Conservation (phyloP, 768 basidiomycete genomes). For the Tephrocybe sp. region DNA sequence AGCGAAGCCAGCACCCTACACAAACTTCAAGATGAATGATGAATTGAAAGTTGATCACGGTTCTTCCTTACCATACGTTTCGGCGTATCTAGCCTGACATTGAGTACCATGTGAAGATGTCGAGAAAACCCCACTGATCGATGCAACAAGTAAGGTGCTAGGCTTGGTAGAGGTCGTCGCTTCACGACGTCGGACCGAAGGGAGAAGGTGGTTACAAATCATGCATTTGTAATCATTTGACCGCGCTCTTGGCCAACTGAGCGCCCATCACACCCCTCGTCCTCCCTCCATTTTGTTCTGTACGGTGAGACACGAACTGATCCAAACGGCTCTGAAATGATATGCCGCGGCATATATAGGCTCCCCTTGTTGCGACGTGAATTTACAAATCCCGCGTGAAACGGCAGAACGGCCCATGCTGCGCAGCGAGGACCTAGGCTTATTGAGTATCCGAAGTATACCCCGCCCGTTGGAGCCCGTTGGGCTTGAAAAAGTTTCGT, state of each 20-base stretch:
- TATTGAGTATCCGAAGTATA: neutral
- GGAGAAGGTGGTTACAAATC: neutral
- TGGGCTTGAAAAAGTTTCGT: neutral
- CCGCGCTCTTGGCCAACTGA: too few relatives aligned
- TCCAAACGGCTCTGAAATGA: neutral
- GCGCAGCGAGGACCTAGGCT: neutral
- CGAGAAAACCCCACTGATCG: neutral
- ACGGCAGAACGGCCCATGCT: neutral
- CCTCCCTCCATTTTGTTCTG: too few relatives aligned
- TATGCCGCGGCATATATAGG: neutral
- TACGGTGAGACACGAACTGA: too few relatives aligned
- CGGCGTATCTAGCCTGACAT: slow-evolving; percentile 20
- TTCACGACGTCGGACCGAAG: neutral
- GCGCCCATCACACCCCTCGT: too few relatives aligned
- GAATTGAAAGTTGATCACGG: neutral
- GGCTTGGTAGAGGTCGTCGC: neutral
- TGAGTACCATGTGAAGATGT: slow-evolving; percentile 5
- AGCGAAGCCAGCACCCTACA: slow-evolving; percentile 29
- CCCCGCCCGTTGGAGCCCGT: neutral
- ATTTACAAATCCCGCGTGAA: slow-evolving; percentile 1
- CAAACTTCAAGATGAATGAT: neutral
- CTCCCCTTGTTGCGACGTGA: neutral
- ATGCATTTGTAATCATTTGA: slow-evolving; percentile 12
- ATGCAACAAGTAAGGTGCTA: neutral
- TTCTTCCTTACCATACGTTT: slow-evolving; percentile 17